Evolutionary conservation across 805 yeast genomes (phyloP).

Genomic region (Crinitomyces ghanaensis): DNA sequence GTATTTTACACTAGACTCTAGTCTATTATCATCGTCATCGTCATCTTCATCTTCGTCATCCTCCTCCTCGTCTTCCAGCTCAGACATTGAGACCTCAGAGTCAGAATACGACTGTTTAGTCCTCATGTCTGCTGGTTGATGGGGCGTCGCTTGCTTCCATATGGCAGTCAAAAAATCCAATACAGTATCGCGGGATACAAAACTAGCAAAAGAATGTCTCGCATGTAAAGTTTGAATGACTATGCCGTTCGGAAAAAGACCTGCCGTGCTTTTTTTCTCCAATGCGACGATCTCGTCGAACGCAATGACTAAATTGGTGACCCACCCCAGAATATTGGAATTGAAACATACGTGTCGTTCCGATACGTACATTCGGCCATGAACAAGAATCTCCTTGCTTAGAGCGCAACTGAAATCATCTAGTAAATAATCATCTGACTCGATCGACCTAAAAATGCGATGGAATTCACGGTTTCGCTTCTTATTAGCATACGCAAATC

Average conservation of each 20-base stretch:
- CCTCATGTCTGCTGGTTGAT: conserved; percentile 15
- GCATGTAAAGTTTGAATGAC: conserved; percentile 50
- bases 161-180: conserved; percentile 55
- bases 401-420: conserved; percentile 90
- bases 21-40: conserved; percentile 13
- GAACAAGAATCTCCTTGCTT: conserved; percentile 73
- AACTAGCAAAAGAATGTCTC: conserved; percentile 76
- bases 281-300: conserved; percentile 57
- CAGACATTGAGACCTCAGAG: conserved; percentile 19
- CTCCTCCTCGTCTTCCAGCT: conserved; percentile 30
- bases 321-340: conserved; percentile 83
- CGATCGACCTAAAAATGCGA: conserved; percentile 53
- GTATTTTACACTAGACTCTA: conserved; percentile 12
- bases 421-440: conserved; percentile 56
- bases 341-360: conserved; percentile 75
- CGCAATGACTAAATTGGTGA: conserved; percentile 64
- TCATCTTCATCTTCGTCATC: conserved; percentile 15
- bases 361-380: conserved; percentile 77
- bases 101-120: conserved; percentile 10
- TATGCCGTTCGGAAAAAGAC: conserved; percentile 85
- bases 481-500: conserved; percentile 18
- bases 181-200: conserved; percentile 69
- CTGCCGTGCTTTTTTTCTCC: conserved; percentile 79
- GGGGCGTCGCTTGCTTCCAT: conserved; percentile 41
- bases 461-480: conserved; percentile 70